phyloP scores from a whole-genome alignment of 2,329 filamentous ascomycete genomes.

The Madurella mycetomatis region DNA sequence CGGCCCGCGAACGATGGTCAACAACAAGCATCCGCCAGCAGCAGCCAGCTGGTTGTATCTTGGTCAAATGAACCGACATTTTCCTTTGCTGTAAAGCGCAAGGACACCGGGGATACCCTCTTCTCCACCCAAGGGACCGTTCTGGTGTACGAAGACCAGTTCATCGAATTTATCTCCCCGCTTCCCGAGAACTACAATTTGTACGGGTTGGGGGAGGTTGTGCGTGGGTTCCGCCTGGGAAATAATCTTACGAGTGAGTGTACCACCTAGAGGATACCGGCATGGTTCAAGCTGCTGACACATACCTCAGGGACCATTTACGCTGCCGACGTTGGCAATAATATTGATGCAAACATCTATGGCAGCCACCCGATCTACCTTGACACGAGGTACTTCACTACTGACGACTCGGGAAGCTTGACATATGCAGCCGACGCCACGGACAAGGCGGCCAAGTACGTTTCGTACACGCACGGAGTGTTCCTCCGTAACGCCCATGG shows the following conservation, averaged over 20 bases:
- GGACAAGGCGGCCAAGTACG: constrained; percentile 50
- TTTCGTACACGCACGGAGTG: constrained; percentile 69
- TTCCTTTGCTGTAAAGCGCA: constrained; percentile 60
- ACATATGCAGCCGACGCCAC: constrained; percentile 53
- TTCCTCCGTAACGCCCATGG: constrained; percentile 73
- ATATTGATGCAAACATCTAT: constrained; percentile 66
- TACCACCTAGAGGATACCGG: background rate
- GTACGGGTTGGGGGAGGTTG: constrained; percentile 70
- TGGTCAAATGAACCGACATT: constrained; percentile 57
- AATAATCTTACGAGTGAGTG: constrained; percentile 62
- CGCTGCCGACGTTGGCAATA: constrained; percentile 63
- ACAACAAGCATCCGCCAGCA: constrained; percentile 34
- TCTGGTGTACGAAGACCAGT: constrained; percentile 72
- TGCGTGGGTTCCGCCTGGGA: constrained; percentile 66
- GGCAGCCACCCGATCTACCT: constrained; percentile 75
- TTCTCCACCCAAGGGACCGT: constrained; percentile 62
- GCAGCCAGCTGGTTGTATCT: constrained; percentile 52
- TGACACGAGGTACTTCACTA: constrained; percentile 70
- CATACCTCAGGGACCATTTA: constrained; percentile 43
- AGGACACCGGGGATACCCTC: constrained; percentile 57
- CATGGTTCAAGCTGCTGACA: background rate
- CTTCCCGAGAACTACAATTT: constrained; percentile 69
- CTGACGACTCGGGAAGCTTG: constrained; percentile 44
- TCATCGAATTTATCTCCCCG: constrained; percentile 65
- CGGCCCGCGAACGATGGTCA: constrained; percentile 45